phyloP scores from a whole-genome alignment of 202 grass and related monocot genomes.

The Setaria italica region DNA sequence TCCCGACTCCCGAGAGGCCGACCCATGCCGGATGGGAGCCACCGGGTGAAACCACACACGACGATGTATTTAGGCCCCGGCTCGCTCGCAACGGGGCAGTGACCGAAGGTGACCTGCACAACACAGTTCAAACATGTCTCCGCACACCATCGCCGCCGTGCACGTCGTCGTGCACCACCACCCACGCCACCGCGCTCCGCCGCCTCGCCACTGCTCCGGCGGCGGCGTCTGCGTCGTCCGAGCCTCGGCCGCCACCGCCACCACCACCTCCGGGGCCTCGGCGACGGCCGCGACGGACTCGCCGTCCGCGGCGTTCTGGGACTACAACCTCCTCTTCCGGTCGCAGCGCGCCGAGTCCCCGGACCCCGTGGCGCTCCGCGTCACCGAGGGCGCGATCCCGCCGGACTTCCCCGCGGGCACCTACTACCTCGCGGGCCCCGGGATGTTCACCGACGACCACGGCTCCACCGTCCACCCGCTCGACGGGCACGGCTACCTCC shows the following conservation, averaged over 20 bases:
- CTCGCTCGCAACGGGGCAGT: not conserved
- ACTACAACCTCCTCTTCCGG: constrained; percentile 97
- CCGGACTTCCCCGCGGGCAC: constrained; percentile 72
- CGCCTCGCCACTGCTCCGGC: not conserved
- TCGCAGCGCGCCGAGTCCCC: constrained; percentile 78
- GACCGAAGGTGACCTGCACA: not conserved
- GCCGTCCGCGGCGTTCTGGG: constrained; percentile 70
- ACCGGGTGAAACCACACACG: too few species aligned
- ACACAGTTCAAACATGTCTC: constrained; percentile 19
- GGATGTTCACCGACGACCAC: constrained; percentile 87
- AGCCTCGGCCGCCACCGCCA: not conserved
- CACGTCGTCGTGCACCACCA: constrained; percentile 23
- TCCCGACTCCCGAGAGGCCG: not conserved
- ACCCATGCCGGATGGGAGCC: not conserved
- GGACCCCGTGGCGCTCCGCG: constrained; percentile 60
- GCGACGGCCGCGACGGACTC: constrained; percentile 44
- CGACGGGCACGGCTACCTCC: constrained; percentile 96
- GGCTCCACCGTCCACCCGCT: constrained; percentile 95
- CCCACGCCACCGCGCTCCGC: not conserved
- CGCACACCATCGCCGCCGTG: constrained; percentile 2
- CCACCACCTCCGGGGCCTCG: not conserved
- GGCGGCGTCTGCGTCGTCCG: constrained; percentile 33
- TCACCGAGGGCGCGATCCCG: constrained; percentile 69
- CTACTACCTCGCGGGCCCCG: constrained; percentile 88
- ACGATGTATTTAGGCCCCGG: too few species aligned